Base-by-base conservation (phyloP, 495 filamentous ascomycete genomes). In the Penicillium bovifimosum region DNA sequence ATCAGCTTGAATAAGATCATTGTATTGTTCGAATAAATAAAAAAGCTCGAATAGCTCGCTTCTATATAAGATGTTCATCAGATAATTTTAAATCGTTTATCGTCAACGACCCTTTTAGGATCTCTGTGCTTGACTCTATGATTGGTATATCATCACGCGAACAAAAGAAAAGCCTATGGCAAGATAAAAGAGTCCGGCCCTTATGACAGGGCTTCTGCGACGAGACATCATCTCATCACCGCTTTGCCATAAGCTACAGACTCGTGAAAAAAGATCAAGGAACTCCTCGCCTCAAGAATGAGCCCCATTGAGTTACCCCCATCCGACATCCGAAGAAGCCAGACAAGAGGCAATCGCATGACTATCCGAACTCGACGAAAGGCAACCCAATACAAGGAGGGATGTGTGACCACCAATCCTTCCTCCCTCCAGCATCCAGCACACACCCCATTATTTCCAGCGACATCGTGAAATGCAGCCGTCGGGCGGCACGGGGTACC, bases 81-180 rank as follows among this genome's bases (percentile, higher is more conserved):
- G 90, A 92, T 90, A 90, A 81, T 80, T 83, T 86, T 87, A 78
- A 87, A 83, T 81, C 73, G 70, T 79, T 84, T 80, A 76, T 86
- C 89, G 86, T 84, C 81, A 84, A 74, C 68, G 69, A 80, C 75
- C 65, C 72, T 77, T 67, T 74, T 55, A 29, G 68, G 49, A 65
- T 80, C 80, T 97, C 88, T 86, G 92, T 87, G 92, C 92, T 98
- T 98, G 92, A 98, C 92, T 98, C 93, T 96, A 95, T 90, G 82
- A 82, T 85, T 87, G 80, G 71, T 78, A 71, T 74, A 83, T 97
- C 92, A 97, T 97, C 92, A 96, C 76, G 49, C 86, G 84, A 89
- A 96, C 85, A 75, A 76, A 20, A 43, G 28, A 43, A 6, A n/a
- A 43, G 16, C 59, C 55, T 50, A 62, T 59, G 43, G 52, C 47